Percentiles rank a stretch among this genome's conserved stretches.
phyloP scores from a whole-genome alignment of 139 green algal genomes.

The Chlorella sp. region DNA sequence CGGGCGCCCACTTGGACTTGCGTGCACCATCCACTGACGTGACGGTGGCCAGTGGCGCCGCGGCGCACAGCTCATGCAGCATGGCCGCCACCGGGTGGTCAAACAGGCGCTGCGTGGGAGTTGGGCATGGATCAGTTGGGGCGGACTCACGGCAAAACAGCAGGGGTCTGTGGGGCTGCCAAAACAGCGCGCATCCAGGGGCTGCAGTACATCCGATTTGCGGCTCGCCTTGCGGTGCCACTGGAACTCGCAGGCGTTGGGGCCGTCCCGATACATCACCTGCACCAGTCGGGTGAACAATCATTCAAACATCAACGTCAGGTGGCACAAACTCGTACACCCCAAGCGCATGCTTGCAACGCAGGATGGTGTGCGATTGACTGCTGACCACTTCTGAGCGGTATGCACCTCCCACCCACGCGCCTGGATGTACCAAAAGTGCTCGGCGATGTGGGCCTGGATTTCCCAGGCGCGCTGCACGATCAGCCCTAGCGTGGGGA shows the following conservation, averaged over 20 bases:
- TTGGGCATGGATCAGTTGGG: too few species aligned
- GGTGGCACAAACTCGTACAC: too few species aligned
- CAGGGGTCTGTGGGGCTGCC: too few species aligned
- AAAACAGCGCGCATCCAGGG: too few species aligned
- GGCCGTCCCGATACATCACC: slow-evolving; percentile 22
- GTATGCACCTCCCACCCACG: too few species aligned
- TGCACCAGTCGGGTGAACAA: too few species aligned
- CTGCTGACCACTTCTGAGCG: too few species aligned
- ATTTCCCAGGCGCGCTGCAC: slow-evolving; percentile 97
- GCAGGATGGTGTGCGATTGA: too few species aligned
- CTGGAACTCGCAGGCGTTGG: slow-evolving; percentile 64
- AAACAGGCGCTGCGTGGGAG: slow-evolving; percentile 70
- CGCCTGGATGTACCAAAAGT: slow-evolving; percentile 92
- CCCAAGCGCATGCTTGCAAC: too few species aligned
- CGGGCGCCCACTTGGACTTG: slow-evolving; percentile 66
- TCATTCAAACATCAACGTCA: too few species aligned
- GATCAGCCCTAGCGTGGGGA: slow-evolving; percentile 97
- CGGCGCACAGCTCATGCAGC: slow-evolving; percentile 82
- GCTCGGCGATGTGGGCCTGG: slow-evolving; percentile 89
- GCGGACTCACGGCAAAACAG: too few species aligned
- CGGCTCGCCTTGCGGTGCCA: slow-evolving; percentile 67
- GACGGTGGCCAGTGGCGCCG: slow-evolving; percentile 57
- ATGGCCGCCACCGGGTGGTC: slow-evolving; percentile 78
- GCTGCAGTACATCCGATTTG: too few species aligned
- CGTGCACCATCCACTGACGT: slow-evolving; percentile 63